phyloP scores from a whole-genome alignment of 768 basidiomycete genomes.

The Hemileccinum rubropunctum region DNA sequence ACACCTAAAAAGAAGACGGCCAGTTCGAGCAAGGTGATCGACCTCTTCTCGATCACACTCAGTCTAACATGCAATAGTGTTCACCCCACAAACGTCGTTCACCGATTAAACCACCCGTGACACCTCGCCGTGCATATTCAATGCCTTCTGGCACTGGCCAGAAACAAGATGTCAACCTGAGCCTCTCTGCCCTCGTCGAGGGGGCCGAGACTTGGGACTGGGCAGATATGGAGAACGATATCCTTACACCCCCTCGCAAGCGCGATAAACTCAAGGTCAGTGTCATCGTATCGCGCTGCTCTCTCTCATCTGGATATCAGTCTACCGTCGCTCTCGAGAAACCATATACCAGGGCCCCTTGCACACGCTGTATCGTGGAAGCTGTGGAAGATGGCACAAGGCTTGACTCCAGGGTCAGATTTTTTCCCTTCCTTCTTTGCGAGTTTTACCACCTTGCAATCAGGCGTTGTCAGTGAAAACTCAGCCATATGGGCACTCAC shows the following conservation, averaged over 20 bases:
- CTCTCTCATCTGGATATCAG: constrained; percentile 12
- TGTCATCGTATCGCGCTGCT: neutral
- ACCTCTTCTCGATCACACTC: neutral
- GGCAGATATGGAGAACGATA: constrained; percentile 52
- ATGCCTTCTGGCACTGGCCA: neutral
- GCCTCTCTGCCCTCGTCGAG: constrained; percentile 50
- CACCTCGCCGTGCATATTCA: constrained; percentile 13
- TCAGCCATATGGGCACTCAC: constrained; percentile 35
- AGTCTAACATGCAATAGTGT: constrained; percentile 6
- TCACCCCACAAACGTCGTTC: constrained; percentile 17
- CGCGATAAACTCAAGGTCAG: constrained; percentile 20
- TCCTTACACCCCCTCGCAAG: constrained; percentile 46
- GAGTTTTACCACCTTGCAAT: neutral
- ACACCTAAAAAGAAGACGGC: constrained; percentile 47
- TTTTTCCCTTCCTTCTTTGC: neutral
- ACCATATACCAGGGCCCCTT: constrained; percentile 34
- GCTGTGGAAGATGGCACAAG: constrained; percentile 37
- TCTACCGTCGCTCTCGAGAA: constrained; percentile 8
- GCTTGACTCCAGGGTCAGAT: constrained; percentile 23
- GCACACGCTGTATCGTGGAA: constrained; percentile 57
- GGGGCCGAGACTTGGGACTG: constrained; percentile 73
- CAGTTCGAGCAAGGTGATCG: constrained; percentile 23
- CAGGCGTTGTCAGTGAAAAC: constrained; percentile 54
- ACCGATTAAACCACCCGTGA: constrained; percentile 15
- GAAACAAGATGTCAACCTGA: constrained; percentile 32